These are phyloP conservation scores for Zanthoxylum bungeanum DNA, from an alignment of 345 rosid genomes.

Conservation along the genomic window DNA sequence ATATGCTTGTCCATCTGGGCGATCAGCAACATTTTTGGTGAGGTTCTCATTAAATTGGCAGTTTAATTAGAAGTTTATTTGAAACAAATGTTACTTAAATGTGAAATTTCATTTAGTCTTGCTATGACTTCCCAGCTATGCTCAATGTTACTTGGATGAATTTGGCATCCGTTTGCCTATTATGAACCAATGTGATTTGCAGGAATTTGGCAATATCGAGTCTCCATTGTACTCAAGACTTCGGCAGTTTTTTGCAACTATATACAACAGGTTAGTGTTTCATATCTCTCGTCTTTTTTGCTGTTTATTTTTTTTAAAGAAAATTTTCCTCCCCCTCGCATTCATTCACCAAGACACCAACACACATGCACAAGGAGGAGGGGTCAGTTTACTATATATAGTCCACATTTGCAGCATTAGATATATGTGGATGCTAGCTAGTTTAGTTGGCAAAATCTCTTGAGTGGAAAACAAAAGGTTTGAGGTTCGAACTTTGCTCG, in stretches of 20 bases:
- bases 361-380: background rate
- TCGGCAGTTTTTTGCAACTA: constrained; percentile 65
- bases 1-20: constrained; percentile 65
- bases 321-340: background rate
- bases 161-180: background rate
- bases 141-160: background rate
- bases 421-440: no score
- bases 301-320: constrained; percentile 1
- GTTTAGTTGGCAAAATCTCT: background rate
- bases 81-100: background rate
- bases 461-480: no score
- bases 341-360: background rate
- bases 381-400: background rate
- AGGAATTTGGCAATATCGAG: constrained; percentile 95
- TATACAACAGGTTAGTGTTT: constrained; percentile 62
- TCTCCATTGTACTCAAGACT: constrained; percentile 78
- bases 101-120: constrained; percentile 1
- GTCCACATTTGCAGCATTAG: background rate
- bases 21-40: constrained; percentile 79
- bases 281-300: background rate
- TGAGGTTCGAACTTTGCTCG: no score
- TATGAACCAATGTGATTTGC: constrained; percentile 25
- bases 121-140: background rate
- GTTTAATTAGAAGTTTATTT: background rate
- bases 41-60: constrained; percentile 15